Evolutionary conservation across 2,329 filamentous ascomycete species (phyloP).

Genomic region (Fusarium subtropicale): DNA sequence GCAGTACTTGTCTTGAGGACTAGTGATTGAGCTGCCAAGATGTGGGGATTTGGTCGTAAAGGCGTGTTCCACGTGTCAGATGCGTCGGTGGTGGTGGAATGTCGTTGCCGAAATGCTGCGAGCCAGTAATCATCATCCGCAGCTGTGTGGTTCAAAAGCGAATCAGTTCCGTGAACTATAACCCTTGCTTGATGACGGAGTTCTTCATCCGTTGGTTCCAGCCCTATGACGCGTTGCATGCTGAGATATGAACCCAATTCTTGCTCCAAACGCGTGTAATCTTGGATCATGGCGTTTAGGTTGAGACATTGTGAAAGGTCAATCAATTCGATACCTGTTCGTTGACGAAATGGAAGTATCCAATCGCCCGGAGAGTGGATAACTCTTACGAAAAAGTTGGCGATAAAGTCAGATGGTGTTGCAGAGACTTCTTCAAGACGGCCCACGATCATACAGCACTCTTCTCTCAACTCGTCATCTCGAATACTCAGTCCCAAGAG

Average conservation of each 20-base stretch:
- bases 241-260: conserved; percentile 31
- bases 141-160: conserved; percentile 32
- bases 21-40: conserved; percentile 18
- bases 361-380: conserved; percentile 37
- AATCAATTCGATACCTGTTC: conserved; percentile 19
- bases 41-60: conserved; percentile 6
- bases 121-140: conserved; percentile 45
- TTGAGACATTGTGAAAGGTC: neutral
- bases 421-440: conserved; percentile 37
- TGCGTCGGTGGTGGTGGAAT: conserved; percentile 20
- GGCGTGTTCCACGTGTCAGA: conserved; percentile 16
- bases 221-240: conserved; percentile 30
- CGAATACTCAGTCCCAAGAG: conserved; percentile 15
- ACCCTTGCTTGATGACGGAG: conserved; percentile 37
- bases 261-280: conserved; percentile 39
- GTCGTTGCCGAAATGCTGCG: conserved; percentile 36
- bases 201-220: conserved; percentile 36
- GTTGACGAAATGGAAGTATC: conserved; percentile 37
- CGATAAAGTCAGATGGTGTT: conserved; percentile 42
- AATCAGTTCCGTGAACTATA: conserved; percentile 39
- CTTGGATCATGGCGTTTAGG: conserved; percentile 32
- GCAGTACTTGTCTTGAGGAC: conserved; percentile 34
- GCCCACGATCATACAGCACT: conserved; percentile 40
- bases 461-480: conserved; percentile 36
- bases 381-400: conserved; percentile 42